phyloP scores from a whole-genome alignment of 306 rosid species.

The Acacia melanoxylon region DNA sequence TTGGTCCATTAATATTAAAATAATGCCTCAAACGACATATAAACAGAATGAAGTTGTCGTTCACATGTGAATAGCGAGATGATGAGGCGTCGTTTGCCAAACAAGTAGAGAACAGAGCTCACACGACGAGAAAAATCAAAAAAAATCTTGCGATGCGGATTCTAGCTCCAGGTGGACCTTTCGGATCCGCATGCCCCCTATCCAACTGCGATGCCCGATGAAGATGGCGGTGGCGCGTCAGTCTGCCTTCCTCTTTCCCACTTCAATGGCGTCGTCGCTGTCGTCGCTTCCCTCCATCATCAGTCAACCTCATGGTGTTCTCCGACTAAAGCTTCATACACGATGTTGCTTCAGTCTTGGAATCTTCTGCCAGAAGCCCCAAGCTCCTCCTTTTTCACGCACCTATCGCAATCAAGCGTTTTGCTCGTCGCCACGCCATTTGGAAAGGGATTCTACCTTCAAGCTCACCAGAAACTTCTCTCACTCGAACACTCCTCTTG shows the following conservation, averaged over 20 bases:
- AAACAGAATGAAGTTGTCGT: background rate
- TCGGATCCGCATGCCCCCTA: slow-evolving; percentile 35
- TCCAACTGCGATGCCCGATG: slow-evolving; percentile 6
- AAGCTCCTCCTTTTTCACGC: slow-evolving; percentile 14
- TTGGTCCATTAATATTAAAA: too few relatives aligned
- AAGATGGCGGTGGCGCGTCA: background rate
- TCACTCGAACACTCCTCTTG: slow-evolving; percentile 21
- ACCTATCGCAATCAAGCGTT: slow-evolving; percentile 25
- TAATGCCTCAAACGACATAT: background rate
- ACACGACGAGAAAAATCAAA: background rate
- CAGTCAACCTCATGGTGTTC: slow-evolving; percentile 51
- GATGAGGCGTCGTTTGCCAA: background rate
- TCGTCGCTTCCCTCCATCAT: slow-evolving; percentile 58
- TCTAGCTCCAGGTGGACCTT: background rate
- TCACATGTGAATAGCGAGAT: background rate
- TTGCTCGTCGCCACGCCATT: slow-evolving; percentile 22
- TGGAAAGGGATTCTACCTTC: slow-evolving; percentile 14
- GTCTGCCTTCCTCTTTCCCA: slow-evolving; percentile 1
- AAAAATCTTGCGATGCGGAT: background rate
- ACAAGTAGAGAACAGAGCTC: background rate
- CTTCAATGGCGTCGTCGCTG: slow-evolving; percentile 41
- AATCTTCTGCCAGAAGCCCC: slow-evolving; percentile 32
- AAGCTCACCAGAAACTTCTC: slow-evolving; percentile 48
- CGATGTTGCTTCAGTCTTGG: slow-evolving; percentile 42
- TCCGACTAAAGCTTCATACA: slow-evolving; percentile 49